A percentile compares a stretch with the other conserved stretches of the same genome.
Evolutionary conservation across 2,329 filamentous ascomycete genomes (phyloP).

Genomic region (Thelonectria blattea): DNA sequence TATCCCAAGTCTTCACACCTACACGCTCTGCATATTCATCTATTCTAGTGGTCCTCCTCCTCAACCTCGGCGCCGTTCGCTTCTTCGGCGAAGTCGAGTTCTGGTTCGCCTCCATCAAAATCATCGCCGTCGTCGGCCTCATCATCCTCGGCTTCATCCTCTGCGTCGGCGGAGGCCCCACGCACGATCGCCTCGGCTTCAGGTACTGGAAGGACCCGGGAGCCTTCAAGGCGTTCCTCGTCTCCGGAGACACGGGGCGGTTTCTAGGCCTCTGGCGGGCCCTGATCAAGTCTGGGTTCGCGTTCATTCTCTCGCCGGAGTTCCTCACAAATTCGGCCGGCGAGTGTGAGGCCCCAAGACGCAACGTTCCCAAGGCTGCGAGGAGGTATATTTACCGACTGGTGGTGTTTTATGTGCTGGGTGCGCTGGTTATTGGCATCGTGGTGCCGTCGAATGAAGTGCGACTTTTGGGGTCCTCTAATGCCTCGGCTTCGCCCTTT

Average conservation of each 20-base stretch:
- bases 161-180: neutral
- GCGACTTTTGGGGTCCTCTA: slow-evolving; percentile 36
- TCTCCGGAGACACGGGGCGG: neutral
- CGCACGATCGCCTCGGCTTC: neutral
- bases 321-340: neutral
- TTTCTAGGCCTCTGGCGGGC: neutral
- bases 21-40: too few species aligned
- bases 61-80: neutral
- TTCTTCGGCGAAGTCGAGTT: neutral
- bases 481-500: too few species aligned
- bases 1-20: too few species aligned
- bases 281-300: neutral
- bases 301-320: neutral
- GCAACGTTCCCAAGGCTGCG: slow-evolving; percentile 36
- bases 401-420: slow-evolving; percentile 37
- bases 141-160: neutral
- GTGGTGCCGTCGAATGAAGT: slow-evolving; percentile 15
- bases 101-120: neutral
- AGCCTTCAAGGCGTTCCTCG: neutral
- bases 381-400: slow-evolving; percentile 40
- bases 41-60: neutral
- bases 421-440: slow-evolving; percentile 23
- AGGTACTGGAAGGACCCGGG: neutral
- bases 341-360: neutral
- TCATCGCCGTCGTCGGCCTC: neutral